Percentiles rank a stretch among this genome's conserved stretches.
These are phyloP conservation scores for Kazachstania martiniae DNA, from an alignment of 805 yeast genomes.

Conservation along the genomic window DNA sequence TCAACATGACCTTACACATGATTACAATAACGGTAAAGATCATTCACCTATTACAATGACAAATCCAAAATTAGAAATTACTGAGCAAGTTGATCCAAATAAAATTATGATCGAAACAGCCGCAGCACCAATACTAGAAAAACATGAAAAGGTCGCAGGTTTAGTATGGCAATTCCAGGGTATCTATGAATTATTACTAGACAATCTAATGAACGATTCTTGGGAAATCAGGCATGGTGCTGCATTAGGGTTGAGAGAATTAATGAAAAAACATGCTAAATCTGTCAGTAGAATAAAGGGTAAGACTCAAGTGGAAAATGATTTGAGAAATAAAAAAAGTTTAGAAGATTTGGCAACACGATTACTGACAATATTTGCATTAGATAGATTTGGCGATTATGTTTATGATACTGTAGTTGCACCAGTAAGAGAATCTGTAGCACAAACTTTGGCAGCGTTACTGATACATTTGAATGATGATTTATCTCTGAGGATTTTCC, in stretches of 20 bases:
- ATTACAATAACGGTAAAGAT: conserved; percentile 7
- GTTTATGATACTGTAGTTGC: conserved; percentile 97
- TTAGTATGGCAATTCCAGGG: conserved; percentile 93
- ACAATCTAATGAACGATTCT: conserved; percentile 68
- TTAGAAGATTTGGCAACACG: conserved; percentile 85
- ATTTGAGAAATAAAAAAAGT: conserved; percentile 50
- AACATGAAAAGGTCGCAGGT: conserved; percentile 61
- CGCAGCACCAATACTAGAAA: conserved; percentile 55
- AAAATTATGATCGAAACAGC: conserved; percentile 80
- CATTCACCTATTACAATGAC: conserved; percentile 12
- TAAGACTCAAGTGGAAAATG: conserved; percentile 50
- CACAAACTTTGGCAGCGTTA: conserved; percentile 86
- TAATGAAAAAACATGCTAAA: conserved; percentile 59
- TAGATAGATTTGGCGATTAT: conserved; percentile 94
- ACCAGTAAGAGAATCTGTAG: conserved; percentile 94
- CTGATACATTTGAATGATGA: conserved; percentile 55
- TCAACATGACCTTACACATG: conserved; percentile 23
- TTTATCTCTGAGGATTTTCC: conserved; percentile 50
- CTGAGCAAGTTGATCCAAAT: conserved; percentile 70
- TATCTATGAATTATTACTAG: conserved; percentile 67
- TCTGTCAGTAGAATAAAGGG: conserved; percentile 79
- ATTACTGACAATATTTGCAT: conserved; percentile 72
- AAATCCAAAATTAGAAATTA: conserved; percentile 45
- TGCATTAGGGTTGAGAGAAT: conserved; percentile 79
- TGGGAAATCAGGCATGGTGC: conserved; percentile 98